Evolutionary conservation across 208 protist species (phyloP), one percentile per base, ranked within the genome.

Genomic region (Trypanosoma vivax): DNA sequence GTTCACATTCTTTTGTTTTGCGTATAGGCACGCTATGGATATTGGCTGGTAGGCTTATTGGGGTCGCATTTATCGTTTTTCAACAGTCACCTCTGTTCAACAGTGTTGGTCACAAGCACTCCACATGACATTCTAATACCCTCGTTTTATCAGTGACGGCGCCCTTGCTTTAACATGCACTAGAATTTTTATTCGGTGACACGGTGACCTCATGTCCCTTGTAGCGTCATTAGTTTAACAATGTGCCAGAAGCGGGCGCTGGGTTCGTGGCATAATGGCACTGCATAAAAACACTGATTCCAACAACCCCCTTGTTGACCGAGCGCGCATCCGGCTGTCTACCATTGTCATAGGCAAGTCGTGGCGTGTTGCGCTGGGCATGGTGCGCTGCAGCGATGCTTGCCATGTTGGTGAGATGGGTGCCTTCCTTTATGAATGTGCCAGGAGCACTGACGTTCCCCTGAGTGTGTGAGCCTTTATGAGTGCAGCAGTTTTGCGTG

Each of bases 251-350:
- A 53, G 49, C 16, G 82, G 82, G 48, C 74, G 82, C 11, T 90
- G 82, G 82, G 64, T 73, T 37, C 74, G 82, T 33, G 82, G 75
- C 5, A 47, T 90, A 45, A 65, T 90, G 54, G 77, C 72, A 5
- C 56, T 90, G 49, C 71, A 80, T 33, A 54, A 50, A 11, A 60
- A 40, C 19, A 1, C 56, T 10, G 19, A 51, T 3, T 74, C 60
- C 9, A 38, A 49, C 23, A 60, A 76, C 5, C 40, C 58, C 1
- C 24, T 27, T 24, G 52, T 76, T 24, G 58, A 56, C 4, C 45
- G 43, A 10, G 77, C 82, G 24, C 65, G 70, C 24, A 52, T 82
- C 23, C 57, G 67, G 6, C 64, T 90, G 5, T 73, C 75, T 0
- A 62, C 54, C 25, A 59, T 41, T 13, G 65, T 71, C n/a, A 51